Evolutionary conservation across 208 protist genomes (phyloP), one percentile per base, ranked within the genome.

Genomic region (Crithidia brevicula): DNA sequence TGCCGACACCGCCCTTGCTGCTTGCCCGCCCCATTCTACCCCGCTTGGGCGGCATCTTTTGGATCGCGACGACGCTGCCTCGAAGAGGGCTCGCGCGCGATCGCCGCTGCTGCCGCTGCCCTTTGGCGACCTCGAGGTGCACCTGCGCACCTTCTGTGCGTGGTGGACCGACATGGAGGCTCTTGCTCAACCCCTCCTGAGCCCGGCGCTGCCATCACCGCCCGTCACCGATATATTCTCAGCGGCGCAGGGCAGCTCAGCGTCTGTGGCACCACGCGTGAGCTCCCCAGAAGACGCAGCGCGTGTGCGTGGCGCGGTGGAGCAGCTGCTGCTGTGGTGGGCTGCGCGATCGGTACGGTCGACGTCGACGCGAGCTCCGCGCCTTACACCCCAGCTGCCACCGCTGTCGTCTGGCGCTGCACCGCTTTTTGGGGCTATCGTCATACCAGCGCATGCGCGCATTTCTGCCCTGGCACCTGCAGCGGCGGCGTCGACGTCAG

Each of bases 351-450:
- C 58, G 27, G 58, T 52, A 30, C 40, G 58, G 34, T 5, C 28
- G 3, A 23, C 38, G 8, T n/a, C 58, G 3, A 0, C 23, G 49
- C 16, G 3, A 22, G 34, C 22, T 1, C 36, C 4, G 0, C 47
- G 7, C n/a, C 4, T 27, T 0, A 2, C n/a, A 3, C 30, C 54
- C 1, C 61, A 33, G 36, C 54, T 69, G n/a, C 51, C 28, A 3
- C 56, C 60, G 28, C 60, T 75, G 16, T 56, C 71, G 6, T 42
- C 58, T 3, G 54, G 31, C 25, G 58, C 59, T 0, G 22, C 49
- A 6, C 65, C 72, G 13, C 60, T 71, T 7, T 67, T 78, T 22
- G 72, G 61, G 13, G 69, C 58, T 3, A 25, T 81, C 8, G 46
- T 81, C 43, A 49, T 76, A 1, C 61, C 75, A 27, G 7, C 31